phyloP scores from a whole-genome alignment of 768 basidiomycete species.

The Symmetrospora coprosmae region DNA sequence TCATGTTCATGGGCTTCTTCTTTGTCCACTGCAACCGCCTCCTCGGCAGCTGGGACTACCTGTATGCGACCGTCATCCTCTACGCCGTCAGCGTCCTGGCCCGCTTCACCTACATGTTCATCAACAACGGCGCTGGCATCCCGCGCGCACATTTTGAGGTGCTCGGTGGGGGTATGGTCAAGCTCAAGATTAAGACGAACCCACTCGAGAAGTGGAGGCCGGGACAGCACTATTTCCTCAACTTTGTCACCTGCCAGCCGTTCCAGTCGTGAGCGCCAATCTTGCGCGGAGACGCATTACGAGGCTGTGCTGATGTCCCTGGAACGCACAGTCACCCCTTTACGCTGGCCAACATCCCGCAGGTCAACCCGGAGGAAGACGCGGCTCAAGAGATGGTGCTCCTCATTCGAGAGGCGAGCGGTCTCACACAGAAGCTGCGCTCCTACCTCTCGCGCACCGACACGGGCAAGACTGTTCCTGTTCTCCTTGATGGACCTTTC shows the following conservation, averaged over 20 bases:
- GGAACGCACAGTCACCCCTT: constrained; percentile 27
- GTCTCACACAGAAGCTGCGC: constrained; percentile 7
- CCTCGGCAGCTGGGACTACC: constrained; percentile 29
- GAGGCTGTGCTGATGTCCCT: no score
- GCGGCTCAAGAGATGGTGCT: constrained; percentile 18
- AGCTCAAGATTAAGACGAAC: constrained; percentile 23
- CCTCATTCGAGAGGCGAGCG: constrained; percentile 14
- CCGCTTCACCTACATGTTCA: constrained; percentile 31
- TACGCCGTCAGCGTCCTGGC: constrained; percentile 25
- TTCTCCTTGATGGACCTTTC: constrained; percentile 33
- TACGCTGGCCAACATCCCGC: constrained; percentile 28
- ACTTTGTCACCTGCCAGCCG: constrained; percentile 28
- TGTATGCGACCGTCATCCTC: constrained; percentile 30
- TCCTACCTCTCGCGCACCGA: background rate
- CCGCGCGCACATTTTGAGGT: constrained; percentile 25
- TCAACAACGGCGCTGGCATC: constrained; percentile 28
- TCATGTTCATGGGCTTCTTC: constrained; percentile 33
- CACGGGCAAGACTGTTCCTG: constrained; percentile 21
- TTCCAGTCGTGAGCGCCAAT: constrained; percentile 26
- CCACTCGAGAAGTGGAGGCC: constrained; percentile 28
- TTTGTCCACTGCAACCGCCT: constrained; percentile 33
- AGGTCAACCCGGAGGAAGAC: constrained; percentile 13
- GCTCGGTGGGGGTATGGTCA: constrained; percentile 26
- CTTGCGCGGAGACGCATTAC: no score
- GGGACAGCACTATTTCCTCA: constrained; percentile 33